phyloP scores from a whole-genome alignment of 306 rosid genomes.

The Benincasa hispida region DNA sequence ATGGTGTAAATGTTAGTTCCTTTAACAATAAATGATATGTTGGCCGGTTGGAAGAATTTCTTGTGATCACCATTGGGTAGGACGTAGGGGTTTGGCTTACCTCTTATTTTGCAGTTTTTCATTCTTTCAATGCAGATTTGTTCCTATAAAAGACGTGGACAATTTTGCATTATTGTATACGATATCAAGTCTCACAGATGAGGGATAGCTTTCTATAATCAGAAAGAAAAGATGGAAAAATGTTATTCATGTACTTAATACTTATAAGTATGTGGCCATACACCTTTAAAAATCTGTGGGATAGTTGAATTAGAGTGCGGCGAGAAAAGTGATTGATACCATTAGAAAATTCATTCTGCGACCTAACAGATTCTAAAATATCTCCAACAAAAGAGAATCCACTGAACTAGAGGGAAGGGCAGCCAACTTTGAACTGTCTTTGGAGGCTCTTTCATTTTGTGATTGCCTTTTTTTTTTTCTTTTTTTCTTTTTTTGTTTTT shows the following conservation, averaged over 20 bases:
- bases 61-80: not conserved
- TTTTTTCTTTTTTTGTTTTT: too few relatives aligned
- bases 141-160: not conserved
- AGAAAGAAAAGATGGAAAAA: not conserved
- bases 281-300: not conserved
- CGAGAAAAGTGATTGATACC: not conserved
- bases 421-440: not conserved
- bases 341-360: not conserved
- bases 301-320: not conserved
- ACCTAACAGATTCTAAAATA: not conserved
- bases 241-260: not conserved
- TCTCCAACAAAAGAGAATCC: not conserved
- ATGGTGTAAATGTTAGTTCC: not conserved
- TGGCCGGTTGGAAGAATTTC: not conserved
- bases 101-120: not conserved
- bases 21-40: not conserved
- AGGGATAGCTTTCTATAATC: not conserved
- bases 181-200: not conserved
- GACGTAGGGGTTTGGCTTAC: not conserved
- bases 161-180: not conserved
- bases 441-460: not conserved
- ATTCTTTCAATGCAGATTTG: not conserved
- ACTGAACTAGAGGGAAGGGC: not conserved
- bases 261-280: not conserved
- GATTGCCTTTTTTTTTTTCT: not conserved